Evolutionary conservation across 495 filamentous ascomycete species (phyloP).

Genomic region (Talaromyces adpressus): DNA sequence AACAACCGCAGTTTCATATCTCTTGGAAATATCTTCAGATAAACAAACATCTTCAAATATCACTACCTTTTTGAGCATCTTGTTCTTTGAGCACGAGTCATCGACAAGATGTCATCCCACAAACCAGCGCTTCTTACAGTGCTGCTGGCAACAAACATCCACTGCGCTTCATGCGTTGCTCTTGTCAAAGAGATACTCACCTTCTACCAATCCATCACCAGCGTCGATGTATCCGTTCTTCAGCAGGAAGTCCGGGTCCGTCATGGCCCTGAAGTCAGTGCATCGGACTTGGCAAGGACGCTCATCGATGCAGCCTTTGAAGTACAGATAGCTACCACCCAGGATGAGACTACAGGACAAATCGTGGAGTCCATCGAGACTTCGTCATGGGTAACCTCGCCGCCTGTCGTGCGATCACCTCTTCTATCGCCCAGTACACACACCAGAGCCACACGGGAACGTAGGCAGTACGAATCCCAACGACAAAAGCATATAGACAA

Average conservation of each 20-base stretch:
- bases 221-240: constrained; percentile 38
- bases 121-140: constrained; percentile 19
- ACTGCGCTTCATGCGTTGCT: constrained; percentile 47
- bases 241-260: constrained; percentile 37
- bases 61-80: neutral
- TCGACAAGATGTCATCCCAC: constrained; percentile 4
- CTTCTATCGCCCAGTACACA: neutral
- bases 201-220: constrained; percentile 22
- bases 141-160: constrained; percentile 43
- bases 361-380: constrained; percentile 6
- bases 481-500: constrained; percentile 30
- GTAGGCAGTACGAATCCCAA: neutral
- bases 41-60: neutral
- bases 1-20: neutral
- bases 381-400: neutral
- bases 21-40: neutral
- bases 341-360: constrained; percentile 16
- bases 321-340: constrained; percentile 38
- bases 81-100: neutral
- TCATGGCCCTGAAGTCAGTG: constrained; percentile 22
- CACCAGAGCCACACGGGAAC: neutral
- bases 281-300: constrained; percentile 28
- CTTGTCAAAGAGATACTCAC: constrained; percentile 38
- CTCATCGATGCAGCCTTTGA: constrained; percentile 45
- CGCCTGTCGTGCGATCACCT: neutral